phyloP scores from a whole-genome alignment of 2,329 filamentous ascomycete genomes.

The Fusarium newnesense region DNA sequence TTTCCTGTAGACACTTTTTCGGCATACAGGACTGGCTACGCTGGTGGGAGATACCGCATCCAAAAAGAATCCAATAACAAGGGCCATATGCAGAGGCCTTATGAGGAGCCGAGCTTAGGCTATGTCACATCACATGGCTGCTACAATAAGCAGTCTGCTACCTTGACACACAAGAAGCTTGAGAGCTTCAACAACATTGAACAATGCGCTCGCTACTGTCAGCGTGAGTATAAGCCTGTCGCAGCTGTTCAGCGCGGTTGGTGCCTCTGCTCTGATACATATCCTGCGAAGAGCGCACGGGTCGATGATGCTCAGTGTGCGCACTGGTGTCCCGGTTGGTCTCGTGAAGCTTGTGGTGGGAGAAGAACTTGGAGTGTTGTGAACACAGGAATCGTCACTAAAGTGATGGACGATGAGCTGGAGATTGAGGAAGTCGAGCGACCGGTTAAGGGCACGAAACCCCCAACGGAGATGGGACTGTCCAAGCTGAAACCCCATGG shows the following conservation, averaged over 20 bases:
- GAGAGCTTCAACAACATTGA: not conserved
- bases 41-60: not conserved
- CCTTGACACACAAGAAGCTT: too few species aligned
- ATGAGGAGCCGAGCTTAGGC: fast-evolving
- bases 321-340: not conserved
- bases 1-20: not conserved
- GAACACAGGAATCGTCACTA: not conserved
- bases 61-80: not conserved
- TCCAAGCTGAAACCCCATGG: not conserved
- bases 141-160: not conserved
- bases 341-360: not conserved
- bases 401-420: not conserved
- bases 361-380: not conserved
- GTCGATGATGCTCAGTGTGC: not conserved
- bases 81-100: not conserved
- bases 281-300: not conserved
- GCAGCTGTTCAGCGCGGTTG: not conserved
- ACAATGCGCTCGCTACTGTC: not conserved
- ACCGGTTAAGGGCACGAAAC: not conserved
- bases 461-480: fast-evolving
- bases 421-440: not conserved
- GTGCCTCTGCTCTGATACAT: conserved; percentile 8
- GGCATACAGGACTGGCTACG: not conserved
- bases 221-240: not conserved
- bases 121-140: conserved; percentile 1